Conservation (phyloP, 345 rosid genomes). For the Eucalyptus polybractea region DNA sequence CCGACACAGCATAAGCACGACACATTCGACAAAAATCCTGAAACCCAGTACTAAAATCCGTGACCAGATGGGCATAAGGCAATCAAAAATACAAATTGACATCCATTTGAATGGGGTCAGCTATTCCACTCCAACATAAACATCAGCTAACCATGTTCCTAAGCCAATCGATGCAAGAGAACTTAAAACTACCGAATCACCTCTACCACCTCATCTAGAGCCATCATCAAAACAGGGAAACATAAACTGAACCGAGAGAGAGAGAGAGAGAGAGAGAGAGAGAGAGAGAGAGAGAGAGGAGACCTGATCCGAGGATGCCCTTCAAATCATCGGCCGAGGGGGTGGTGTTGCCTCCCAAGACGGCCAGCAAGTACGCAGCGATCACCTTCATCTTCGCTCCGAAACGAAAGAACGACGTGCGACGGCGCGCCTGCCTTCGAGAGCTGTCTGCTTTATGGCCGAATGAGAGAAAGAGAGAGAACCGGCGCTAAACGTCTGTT, state of each 20-base stretch:
- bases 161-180: not conserved
- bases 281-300: not conserved
- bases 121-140: not conserved
- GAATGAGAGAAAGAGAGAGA: not conserved
- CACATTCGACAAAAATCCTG: not conserved
- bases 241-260: not conserved
- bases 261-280: no score
- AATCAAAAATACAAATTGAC: not conserved
- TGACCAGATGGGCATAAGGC: not conserved
- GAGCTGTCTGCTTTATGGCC: not conserved
- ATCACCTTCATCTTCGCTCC: constrained; percentile 27
- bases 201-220: not conserved
- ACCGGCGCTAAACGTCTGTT: not conserved
- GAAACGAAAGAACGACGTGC: not conserved
- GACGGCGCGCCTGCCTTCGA: not conserved
- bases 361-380: constrained; percentile 49
- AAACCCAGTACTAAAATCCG: not conserved
- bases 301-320: constrained; percentile 32
- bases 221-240: not conserved
- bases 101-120: not conserved
- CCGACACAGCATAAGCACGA: not conserved
- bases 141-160: not conserved
- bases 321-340: constrained; percentile 34
- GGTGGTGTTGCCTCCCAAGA: constrained; percentile 35
- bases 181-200: not conserved